A percentile compares a stretch with the other conserved stretches of the same genome.
These are phyloP conservation scores for Phanerochaete carnosa DNA, from an alignment of 768 basidiomycete genomes.

Conservation along the genomic window DNA sequence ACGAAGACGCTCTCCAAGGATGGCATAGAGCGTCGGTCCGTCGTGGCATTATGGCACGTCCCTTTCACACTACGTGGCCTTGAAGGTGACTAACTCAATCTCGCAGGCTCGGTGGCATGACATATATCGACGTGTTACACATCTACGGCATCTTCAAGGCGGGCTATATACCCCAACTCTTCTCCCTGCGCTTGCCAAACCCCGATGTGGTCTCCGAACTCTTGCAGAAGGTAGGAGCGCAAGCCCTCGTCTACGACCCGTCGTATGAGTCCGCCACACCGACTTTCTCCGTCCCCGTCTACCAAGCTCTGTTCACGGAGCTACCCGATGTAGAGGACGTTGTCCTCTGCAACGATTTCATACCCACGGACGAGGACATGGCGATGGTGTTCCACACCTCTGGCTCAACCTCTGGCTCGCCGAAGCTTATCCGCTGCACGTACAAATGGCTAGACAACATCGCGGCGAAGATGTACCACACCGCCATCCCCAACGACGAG, in stretches of 20 bases:
- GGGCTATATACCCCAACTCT: constrained; percentile 69
- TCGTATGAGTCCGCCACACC: constrained; percentile 44
- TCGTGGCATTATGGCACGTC: constrained; percentile 69
- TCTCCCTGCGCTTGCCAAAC: constrained; percentile 70
- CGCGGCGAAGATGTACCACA: constrained; percentile 54
- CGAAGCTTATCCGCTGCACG: constrained; percentile 73
- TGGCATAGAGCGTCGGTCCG: constrained; percentile 45
- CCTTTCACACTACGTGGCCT: neutral
- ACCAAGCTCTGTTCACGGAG: constrained; percentile 41
- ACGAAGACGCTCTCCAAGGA: constrained; percentile 37
- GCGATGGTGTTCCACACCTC: constrained; percentile 78
- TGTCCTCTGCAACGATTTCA: constrained; percentile 41
- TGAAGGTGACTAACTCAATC: neutral
- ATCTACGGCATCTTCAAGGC: constrained; percentile 73
- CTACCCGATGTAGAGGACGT: constrained; percentile 34
- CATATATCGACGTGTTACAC: constrained; percentile 64
- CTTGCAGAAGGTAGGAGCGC: constrained; percentile 51
- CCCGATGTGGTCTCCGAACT: constrained; percentile 66
- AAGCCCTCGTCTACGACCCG: constrained; percentile 62
- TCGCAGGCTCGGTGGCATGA: constrained; percentile 65
- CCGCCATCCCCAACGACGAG: constrained; percentile 44
- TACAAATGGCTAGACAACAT: constrained; percentile 64
- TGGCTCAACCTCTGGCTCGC: constrained; percentile 81
- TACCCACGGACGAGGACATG: constrained; percentile 36
- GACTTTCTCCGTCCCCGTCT: constrained; percentile 47